Evolutionary conservation across 1,139 yeast species (phyloP).

Genomic region (Suzukiozyma palmioleophila): DNA sequence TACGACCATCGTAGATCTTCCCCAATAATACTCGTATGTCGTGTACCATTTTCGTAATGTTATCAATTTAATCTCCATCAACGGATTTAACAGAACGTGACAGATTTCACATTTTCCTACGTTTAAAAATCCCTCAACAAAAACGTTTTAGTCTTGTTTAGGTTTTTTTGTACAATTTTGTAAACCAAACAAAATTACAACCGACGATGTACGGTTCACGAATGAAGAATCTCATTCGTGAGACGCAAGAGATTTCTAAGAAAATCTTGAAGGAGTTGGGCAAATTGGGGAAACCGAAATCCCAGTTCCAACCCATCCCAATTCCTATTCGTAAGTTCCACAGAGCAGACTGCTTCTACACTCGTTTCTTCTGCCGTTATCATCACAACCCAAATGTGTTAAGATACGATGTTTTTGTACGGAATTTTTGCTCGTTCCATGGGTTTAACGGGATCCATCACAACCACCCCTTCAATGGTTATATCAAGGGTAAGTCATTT

Average conservation of each 20-base stretch:
- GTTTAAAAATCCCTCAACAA: neutral
- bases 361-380: neutral
- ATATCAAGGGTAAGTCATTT: neutral
- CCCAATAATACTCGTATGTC: too few relatives aligned
- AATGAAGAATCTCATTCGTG: slow-evolving; percentile 4
- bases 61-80: neutral
- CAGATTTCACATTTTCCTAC: neutral
- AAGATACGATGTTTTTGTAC: neutral
- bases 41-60: neutral
- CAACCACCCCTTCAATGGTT: slow-evolving; percentile 1
- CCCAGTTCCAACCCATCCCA: slow-evolving; percentile 1
- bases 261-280: slow-evolving; percentile 1
- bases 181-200: neutral
- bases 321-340: neutral
- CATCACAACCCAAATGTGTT: neutral
- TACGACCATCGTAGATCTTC: slow-evolving; percentile 13
- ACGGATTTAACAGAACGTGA: neutral
- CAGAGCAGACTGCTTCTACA: neutral
- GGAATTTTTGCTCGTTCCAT: slow-evolving; percentile 2
- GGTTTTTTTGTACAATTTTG: too few relatives aligned
- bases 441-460: slow-evolving; percentile 3
- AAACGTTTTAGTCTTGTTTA: neutral
- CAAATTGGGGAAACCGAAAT: slow-evolving; percentile 1
- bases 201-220: neutral
- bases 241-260: slow-evolving; percentile 4